Evolutionary conservation across 1,284 basidiomycete species (phyloP), one percentile per base, ranked within the genome.

Genomic region (Neotropicomus parvogracilis): DNA sequence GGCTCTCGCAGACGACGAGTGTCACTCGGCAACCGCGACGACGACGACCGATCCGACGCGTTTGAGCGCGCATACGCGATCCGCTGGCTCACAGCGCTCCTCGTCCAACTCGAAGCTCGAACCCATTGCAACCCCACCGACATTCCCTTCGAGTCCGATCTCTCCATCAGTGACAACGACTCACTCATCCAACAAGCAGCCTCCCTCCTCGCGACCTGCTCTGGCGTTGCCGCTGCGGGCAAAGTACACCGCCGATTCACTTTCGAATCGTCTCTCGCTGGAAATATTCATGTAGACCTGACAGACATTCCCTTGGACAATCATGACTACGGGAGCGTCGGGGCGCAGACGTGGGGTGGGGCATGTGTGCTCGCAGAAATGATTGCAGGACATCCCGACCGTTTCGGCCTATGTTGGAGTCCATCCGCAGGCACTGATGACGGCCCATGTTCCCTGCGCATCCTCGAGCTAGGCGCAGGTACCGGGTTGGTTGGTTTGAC

Each of bases 311-410:
- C 89, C 0, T 72, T 93, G 39, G 78, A 83, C 29, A 84, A 87
- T 46, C 68, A 73, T n/a, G 86, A 93, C 60, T 86, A 85, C 56
- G 71, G 77, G 4, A 83, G 79, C 44, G 85, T 94, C 16, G 93
- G 92, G 6, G 85, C 91, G 16, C 91, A 95, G 67, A 95, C 92
- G 0, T 95, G 92, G 93, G 92, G 91, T 2, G 80, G 83, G 5
- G 87, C 90, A 1, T 91, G 88, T 55, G 79, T 95, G 5, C 75
- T 95, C 34, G 81, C 90, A 0, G 83, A 92, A 59, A 78, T 85
- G 68, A 79, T 95, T 44, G 77, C 80, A 1, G 74, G 82, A 17
- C 63, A 74, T 21, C 88, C 89, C 0, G 59, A 51, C 1, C 55
- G 57, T 2, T 90, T 87, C 59, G 77, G 77, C 4, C 62, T 84